Evolutionary conservation across 495 filamentous ascomycete genomes (phyloP).

Genomic region (Durotheca rogersii): DNA sequence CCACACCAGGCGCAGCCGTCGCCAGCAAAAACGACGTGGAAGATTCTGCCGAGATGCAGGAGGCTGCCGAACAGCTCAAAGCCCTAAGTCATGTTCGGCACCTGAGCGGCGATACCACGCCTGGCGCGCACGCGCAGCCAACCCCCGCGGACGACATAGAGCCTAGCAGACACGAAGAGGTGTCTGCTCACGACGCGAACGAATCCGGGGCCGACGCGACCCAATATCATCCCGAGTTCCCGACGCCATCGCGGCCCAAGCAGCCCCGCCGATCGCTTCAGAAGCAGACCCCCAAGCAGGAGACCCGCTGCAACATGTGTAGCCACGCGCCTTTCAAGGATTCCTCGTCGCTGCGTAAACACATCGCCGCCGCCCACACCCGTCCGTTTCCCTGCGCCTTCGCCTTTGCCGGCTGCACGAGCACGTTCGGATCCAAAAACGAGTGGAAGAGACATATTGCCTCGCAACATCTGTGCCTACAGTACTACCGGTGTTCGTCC

Average conservation of each 20-base stretch:
- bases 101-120: constrained; percentile 42
- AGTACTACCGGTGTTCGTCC: constrained; percentile 80
- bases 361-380: constrained; percentile 60
- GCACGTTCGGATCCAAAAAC: constrained; percentile 89
- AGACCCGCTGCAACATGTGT: constrained; percentile 55
- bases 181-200: constrained; percentile 41
- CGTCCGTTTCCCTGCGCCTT: constrained; percentile 86
- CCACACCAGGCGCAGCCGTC: constrained; percentile 24
- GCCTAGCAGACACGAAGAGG: constrained; percentile 41
- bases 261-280: constrained; percentile 48
- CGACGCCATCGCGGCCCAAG: constrained; percentile 48
- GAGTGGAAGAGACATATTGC: constrained; percentile 94
- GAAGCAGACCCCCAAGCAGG: constrained; percentile 53
- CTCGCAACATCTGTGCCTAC: constrained; percentile 82
- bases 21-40: constrained; percentile 52
- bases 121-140: constrained; percentile 27
- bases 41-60: constrained; percentile 59
- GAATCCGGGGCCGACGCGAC: constrained; percentile 44
- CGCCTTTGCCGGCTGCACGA: constrained; percentile 76
- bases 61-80: constrained; percentile 59
- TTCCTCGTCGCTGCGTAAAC: constrained; percentile 58
- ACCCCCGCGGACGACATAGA: constrained; percentile 14
- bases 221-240: constrained; percentile 40
- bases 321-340: constrained; percentile 60
- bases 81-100: constrained; percentile 58